A percentile compares a stretch with the other conserved stretches of the same genome.
Conservation (phyloP, 352 stramenopile species). For the Globisporangium acanthophoron region DNA sequence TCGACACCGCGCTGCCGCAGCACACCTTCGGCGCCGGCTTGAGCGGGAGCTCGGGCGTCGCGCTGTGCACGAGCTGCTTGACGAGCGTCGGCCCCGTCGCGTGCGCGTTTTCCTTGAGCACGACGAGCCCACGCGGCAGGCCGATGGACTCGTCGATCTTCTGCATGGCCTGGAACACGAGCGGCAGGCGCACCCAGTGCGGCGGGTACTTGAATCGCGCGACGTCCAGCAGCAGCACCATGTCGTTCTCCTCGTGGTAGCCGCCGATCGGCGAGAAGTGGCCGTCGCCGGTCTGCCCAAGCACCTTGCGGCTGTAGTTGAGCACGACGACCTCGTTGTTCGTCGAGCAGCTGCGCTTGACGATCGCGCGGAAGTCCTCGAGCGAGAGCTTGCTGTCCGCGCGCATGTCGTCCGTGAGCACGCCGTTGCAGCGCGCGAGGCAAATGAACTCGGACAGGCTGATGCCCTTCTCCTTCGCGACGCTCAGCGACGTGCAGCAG, state of each 20-base stretch:
- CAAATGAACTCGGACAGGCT: slow-evolving; percentile 67
- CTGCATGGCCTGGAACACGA: slow-evolving; percentile 51
- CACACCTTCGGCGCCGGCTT: slow-evolving; percentile 25
- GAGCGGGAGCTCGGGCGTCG: slow-evolving; percentile 22
- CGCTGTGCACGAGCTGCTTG: slow-evolving; percentile 40
- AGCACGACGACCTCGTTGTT: slow-evolving; percentile 87
- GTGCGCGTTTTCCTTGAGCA: slow-evolving; percentile 29
- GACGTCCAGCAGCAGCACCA: slow-evolving; percentile 95
- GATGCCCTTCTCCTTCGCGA: slow-evolving; percentile 71
- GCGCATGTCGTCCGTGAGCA: slow-evolving; percentile 39
- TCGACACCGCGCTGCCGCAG: slow-evolving; percentile 19
- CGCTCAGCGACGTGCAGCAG: slow-evolving; percentile 67
- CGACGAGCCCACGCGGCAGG: slow-evolving; percentile 15
- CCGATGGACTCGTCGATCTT: slow-evolving; percentile 37
- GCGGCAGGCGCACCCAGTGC: slow-evolving; percentile 65
- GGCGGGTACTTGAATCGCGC: slow-evolving; percentile 96
- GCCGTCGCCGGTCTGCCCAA: slow-evolving; percentile 93
- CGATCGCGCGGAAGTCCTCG: slow-evolving; percentile 48
- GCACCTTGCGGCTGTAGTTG: slow-evolving; percentile 88
- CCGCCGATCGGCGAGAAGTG: slow-evolving; percentile 97
- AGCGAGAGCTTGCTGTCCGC: slow-evolving; percentile 46
- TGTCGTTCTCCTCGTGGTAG: slow-evolving; percentile 89
- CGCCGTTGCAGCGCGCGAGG: slow-evolving; percentile 56
- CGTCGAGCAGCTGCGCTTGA: slow-evolving; percentile 68
- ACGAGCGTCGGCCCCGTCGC: slow-evolving; percentile 34